These are phyloP conservation scores for Umbelopsis sp. DNA, from an alignment of 371 early-diverging fungal species.

Conservation along the genomic window DNA sequence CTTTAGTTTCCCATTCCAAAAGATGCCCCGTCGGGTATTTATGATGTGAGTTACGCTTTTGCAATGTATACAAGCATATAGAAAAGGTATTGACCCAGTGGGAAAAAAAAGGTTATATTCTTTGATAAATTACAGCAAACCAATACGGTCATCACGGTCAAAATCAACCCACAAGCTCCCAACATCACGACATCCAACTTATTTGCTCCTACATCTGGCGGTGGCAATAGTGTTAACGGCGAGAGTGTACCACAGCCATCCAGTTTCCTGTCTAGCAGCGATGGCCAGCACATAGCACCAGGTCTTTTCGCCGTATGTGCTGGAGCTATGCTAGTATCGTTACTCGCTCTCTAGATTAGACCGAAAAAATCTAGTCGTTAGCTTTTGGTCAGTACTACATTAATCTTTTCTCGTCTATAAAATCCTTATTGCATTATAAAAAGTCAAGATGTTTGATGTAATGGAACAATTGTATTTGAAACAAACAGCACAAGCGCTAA, in stretches of 20 bases:
- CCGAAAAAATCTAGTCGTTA: background rate
- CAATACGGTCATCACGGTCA: background rate
- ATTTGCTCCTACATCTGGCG: background rate
- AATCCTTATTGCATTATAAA: background rate
- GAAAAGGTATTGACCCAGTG: background rate
- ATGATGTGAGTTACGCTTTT: background rate
- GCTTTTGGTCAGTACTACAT: too few species aligned
- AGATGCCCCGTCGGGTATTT: background rate
- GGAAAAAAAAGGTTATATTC: background rate
- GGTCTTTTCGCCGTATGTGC: background rate
- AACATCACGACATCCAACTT: background rate
- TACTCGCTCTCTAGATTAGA: background rate
- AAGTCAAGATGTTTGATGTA: background rate
- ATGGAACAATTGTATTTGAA: background rate
- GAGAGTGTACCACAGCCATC: background rate
- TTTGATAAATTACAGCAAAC: background rate
- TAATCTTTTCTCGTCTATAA: too few species aligned
- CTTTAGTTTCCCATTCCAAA: slow-evolving; percentile 9
- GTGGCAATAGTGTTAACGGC: background rate
- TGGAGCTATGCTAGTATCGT: background rate
- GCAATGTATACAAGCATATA: too few species aligned
- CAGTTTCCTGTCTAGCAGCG: background rate
- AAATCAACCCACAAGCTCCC: background rate
- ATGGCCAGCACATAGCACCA: background rate
- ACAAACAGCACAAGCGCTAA: slow-evolving; percentile 1